These are phyloP conservation scores for Castanea mollissima DNA, from an alignment of 306 rosid species.

Conservation along the genomic window DNA sequence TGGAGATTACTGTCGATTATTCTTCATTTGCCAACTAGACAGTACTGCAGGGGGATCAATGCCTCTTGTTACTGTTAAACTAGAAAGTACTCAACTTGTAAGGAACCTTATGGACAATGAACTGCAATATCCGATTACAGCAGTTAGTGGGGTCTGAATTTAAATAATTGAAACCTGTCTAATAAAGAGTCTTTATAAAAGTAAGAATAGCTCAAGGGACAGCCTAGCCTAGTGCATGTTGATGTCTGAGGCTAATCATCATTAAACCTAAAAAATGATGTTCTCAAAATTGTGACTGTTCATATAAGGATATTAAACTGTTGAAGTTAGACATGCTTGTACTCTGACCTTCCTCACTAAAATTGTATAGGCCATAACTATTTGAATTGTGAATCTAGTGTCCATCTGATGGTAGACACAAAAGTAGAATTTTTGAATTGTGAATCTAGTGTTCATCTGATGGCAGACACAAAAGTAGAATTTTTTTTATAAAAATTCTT, in stretches of 20 bases:
- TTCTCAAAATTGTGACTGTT: constrained; percentile 27
- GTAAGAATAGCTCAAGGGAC: constrained; percentile 36
- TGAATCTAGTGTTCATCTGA: too few relatives aligned
- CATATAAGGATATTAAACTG: constrained; percentile 11
- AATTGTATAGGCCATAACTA: constrained; percentile 22
- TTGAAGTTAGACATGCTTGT: constrained; percentile 15
- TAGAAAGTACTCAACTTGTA: constrained; percentile 5
- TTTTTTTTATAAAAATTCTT: constrained; percentile 13
- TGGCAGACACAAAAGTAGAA: too few relatives aligned
- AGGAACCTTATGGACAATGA: constrained; percentile 17
- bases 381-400: constrained; percentile 32
- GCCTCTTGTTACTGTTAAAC: constrained; percentile 6
- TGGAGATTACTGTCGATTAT: background rate
- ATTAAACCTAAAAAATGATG: constrained; percentile 32
- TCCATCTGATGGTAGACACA: constrained; percentile 36
- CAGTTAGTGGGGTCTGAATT: constrained; percentile 43
- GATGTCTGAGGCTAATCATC: constrained; percentile 39
- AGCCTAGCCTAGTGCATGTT: constrained; percentile 49
- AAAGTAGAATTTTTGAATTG: background rate
- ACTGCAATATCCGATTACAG: constrained; percentile 16
- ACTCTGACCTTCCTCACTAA: constrained; percentile 28
- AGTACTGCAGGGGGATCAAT: constrained; percentile 17
- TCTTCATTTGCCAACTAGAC: too few relatives aligned
- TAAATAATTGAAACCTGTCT: constrained; percentile 45
- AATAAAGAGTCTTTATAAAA: constrained; percentile 40